Evolutionary conservation across 495 filamentous ascomycete genomes (phyloP).

Genomic region (Talaromyces trachyspermus): DNA sequence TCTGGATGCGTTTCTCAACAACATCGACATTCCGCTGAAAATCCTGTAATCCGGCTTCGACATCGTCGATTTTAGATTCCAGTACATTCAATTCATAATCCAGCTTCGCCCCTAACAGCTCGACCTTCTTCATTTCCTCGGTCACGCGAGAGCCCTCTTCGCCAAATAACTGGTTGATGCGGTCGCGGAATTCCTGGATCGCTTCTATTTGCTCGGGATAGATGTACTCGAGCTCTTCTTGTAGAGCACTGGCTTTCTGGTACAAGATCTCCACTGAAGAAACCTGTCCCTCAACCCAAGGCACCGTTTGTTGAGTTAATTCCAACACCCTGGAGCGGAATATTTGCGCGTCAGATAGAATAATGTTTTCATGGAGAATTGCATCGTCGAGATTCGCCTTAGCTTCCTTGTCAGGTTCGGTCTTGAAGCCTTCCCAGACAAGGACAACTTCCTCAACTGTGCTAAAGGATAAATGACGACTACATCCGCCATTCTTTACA

Average conservation of each 20-base stretch:
- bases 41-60: constrained; percentile 73
- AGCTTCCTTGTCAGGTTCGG: constrained; percentile 22
- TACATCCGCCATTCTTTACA: constrained; percentile 55
- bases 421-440: constrained; percentile 50
- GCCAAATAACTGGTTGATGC: constrained; percentile 56
- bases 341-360: constrained; percentile 54
- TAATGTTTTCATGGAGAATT: constrained; percentile 38
- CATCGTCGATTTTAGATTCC: constrained; percentile 75
- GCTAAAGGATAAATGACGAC: constrained; percentile 81
- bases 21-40: constrained; percentile 75
- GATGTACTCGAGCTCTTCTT: constrained; percentile 57
- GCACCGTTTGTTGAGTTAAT: constrained; percentile 37
- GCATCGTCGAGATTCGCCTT: constrained; percentile 31
- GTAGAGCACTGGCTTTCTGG: constrained; percentile 49
- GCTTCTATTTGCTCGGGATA: constrained; percentile 61
- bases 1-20: constrained; percentile 66
- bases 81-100: constrained; percentile 89
- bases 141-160: constrained; percentile 59
- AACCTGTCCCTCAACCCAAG: constrained; percentile 64
- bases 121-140: constrained; percentile 74
- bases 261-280: constrained; percentile 55
- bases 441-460: constrained; percentile 81
- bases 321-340: constrained; percentile 48
- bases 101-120: constrained; percentile 75
- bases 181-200: constrained; percentile 56